Evolutionary conservation across 2,329 filamentous ascomycete species (phyloP), one percentile per base, ranked within the genome.

Genomic region (Fusarium devonianum): DNA sequence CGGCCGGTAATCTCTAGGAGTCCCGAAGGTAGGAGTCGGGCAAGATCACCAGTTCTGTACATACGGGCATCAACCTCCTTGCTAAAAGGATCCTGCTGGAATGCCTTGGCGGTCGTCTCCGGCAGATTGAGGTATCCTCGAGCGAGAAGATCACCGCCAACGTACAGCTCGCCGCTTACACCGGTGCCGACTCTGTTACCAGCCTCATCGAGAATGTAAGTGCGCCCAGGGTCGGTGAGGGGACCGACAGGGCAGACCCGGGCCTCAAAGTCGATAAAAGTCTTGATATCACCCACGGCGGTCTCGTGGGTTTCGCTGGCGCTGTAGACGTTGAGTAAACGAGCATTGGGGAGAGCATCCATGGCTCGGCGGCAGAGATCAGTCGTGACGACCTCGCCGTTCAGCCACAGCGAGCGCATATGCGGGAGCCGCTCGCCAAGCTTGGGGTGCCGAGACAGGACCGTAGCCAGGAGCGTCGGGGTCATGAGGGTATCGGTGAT

Each of bases 401-500:
- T 92, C 21, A 93, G 76, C 89, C 89, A 92, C 21, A 92, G 71
- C 0, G 86, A 89, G 33, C 82, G 82, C 46, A 93, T 74, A 13
- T 87, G 71, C 7, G 87, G 85, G 7, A 92, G 76, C 30, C 82
- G 80, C 18, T 77, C 73, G 13, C 80, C 83, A 40, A 92, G 79
- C 33, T 86, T 78, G 7, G 86, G 77, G 67, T 91, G 85, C 32
- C 88, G 81, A 2, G 87, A 80, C 13, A 93, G 79, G 3, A 92
- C 84, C 2, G 89, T 88, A 18, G 89, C 85, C 34, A 93, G 77
- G 11, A 93, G 79, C 0, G 89, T 92, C 0, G 89, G 89, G 0
- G 89, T 92, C 87, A 92, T 92, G 42, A 93, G 79, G 12, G 89
- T 92, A 67, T 93, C 89, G 12, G 88, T 92, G 62, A 92, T 83